Base-by-base conservation (phyloP, 352 stramenopile species). In the Pythium myriotylum region DNA sequence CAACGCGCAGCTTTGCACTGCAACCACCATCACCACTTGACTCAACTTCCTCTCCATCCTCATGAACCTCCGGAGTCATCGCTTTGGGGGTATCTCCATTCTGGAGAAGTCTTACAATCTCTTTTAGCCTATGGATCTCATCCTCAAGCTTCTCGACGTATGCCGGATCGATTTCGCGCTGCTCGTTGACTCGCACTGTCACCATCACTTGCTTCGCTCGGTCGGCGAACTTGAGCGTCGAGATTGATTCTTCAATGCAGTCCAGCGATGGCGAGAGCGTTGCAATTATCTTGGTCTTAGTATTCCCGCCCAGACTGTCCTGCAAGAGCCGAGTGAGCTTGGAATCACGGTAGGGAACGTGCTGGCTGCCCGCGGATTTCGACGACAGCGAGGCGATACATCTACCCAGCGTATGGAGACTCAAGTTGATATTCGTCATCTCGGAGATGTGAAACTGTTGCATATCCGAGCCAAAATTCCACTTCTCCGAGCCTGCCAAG, bases 341-440 rank as follows among this genome's bases (percentile, higher is more conserved):
- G 5, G 88, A 97, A 65, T 98, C 94, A 16, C 94, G 81, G 64
- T 97, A 98, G 3, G 92, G 93, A 7, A 98, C 85, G 59, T 98
- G 93, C 16, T 55, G 35, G 1, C 22, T 22, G 17, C n/a, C 17
- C 9, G 43, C 19, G 3, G 24, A 13, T 14, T 49, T 88, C 35
- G 70, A 71, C 0, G 81, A 88, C 10, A 97, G 65, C 16, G 89
- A 72, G 6, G 84, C 82, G 29, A 97, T 97, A 51, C 88, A 97
- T 27, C 89, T 71, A 7, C 93, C 94, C 3, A 98, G 74, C 14
- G 88, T 97, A 62, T 97, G 89, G 14, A 98, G 79, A 70, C 85
- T 97, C 37, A 97, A 59, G 67, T 98, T 98, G 64, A 98, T 98
- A 60, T 95, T 97, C 16, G 88, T 98, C 89, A 98, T 96, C 65